Base-by-base conservation (phyloP, 1,284 basidiomycete genomes). In the Psilocybe mexicana region DNA sequence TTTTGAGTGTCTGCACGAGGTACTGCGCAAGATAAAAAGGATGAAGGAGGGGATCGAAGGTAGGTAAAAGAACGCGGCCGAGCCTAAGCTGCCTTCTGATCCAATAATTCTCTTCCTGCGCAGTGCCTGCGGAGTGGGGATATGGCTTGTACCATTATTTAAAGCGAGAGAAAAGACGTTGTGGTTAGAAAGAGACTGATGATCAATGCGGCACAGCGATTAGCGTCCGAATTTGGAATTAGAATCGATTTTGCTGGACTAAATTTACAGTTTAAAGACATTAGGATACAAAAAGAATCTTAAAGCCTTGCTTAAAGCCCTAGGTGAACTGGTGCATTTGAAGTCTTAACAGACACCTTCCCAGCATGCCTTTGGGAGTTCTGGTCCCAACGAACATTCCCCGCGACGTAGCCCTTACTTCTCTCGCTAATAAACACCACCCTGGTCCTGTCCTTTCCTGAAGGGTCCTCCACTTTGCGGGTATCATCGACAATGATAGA, bases 401-500 rank as follows among this genome's bases (percentile, higher is more conserved):
- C 55, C 28, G 55, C 0, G 5, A 44, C 18, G 2, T 45, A 30
- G n/a, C 45, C 53, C 26, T 33, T 55, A 10, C 35, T 30, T 12
- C 7, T 12, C 2, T 23, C 26, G 11, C 43, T 51, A 24, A 30
- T n/a, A 1, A 28, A 12, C 1, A 58, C 42, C 2, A 28, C 38
- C 49, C 57, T 55, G 50, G 44, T 55, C 35, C 58, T 52, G 12
- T 40, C 11, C n/a, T n/a, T n/a, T 40, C 38, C 38, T n/a, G 38
- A 1, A 4, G 38, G 38, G 2, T 40, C 38, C 38, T n/a, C 38
- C 3, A 12, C 38, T 18, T 42, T 33, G 0, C 30, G 30, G 11
- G 46, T 33, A n/a, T 55, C 47, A 12, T 58, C 43, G 26, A 60
- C 36, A 8, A 43, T 30, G 12, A 49, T 30, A 12, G 40, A 30